Base-by-base conservation (phyloP, 768 basidiomycete genomes). In the Nevesoporus exiguus region DNA sequence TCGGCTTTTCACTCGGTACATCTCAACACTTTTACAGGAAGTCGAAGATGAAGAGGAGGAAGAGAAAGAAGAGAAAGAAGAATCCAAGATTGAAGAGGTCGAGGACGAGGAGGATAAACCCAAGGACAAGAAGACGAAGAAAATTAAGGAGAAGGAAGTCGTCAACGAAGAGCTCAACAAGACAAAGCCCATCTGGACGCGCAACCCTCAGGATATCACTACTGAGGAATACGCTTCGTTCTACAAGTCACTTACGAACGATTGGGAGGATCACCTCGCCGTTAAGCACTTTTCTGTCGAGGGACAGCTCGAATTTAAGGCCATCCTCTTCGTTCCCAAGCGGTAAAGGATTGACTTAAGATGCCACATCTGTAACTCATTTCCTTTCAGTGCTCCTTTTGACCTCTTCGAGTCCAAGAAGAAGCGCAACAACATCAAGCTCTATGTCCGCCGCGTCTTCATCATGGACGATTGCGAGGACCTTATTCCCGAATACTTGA, bases 401-500 rank as follows among this genome's bases (percentile, higher is more conserved):
- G 97, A 99, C 70, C 88, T 99, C 72, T 99, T 99, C 78, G 97
- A 99, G 80, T 91, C 90, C 57, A 98, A 99, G 89, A 98, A 98
- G 90, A 98, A 98, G 85, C 92, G 96, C 68, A 98, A 98, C 84
- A 98, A 98, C 89, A 98, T 99, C 84, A 99, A 99, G 80, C 94
- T 99, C 72, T 99, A 98, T 72, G 97, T 99, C 65, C 93, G 97
- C 80, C 93, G 97, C 53, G 96, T 98, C 68, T 98, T 99, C 83
- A 98, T 99, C 83, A 98, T 97, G 93, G 97, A 99, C 76, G 95
- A 97, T 75, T 98, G 96, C 73, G 96, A 98, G 80, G 97, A 99
- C 69, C 80, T 97, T 71, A 98, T 96, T 69, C 96, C 96, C 63
- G 96, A 98, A 74, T 98, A 98, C 82, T 92, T 98, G 75, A 98